A percentile compares a stretch with the other conserved stretches of the same genome.
phyloP scores from a whole-genome alignment of 2,329 filamentous ascomycete genomes.

The Diplocarpon mali region DNA sequence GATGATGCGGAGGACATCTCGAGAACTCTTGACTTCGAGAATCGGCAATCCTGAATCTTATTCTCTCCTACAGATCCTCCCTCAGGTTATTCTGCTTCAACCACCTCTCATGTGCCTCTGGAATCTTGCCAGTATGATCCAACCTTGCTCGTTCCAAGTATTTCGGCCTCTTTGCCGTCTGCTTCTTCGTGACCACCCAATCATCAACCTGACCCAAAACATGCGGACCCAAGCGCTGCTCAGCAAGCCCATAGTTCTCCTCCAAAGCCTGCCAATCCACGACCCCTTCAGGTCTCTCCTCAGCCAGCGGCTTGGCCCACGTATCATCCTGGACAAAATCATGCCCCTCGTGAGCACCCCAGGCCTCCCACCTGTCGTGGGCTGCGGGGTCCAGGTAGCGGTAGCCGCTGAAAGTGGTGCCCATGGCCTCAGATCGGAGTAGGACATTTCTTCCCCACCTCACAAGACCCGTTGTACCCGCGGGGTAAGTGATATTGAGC shows the following conservation, averaged over 20 bases:
- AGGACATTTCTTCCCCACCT: conserved; percentile 19
- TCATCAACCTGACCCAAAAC: not conserved
- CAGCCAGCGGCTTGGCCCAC: conserved; percentile 13
- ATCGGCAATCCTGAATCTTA: too few relatives aligned
- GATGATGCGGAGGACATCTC: too few relatives aligned
- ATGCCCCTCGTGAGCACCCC: conserved; percentile 2
- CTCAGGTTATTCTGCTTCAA: too few relatives aligned
- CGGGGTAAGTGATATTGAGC: conserved; percentile 22
- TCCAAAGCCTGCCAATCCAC: conserved; percentile 20
- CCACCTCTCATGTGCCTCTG: too few relatives aligned
- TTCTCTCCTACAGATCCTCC: too few relatives aligned
- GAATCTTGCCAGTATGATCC: too few relatives aligned
- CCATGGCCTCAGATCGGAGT: conserved; percentile 10
- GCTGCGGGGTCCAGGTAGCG: conserved; percentile 9
- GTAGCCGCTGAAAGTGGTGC: conserved; percentile 7
- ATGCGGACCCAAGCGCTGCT: conserved; percentile 5
- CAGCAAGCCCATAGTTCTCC: conserved; percentile 7
- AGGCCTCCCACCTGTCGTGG: conserved; percentile 9
- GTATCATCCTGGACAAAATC: conserved; percentile 16
- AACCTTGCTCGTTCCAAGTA: too few relatives aligned
- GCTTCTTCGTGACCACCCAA: not conserved
- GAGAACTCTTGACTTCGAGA: too few relatives aligned
- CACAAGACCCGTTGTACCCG: conserved; percentile 18
- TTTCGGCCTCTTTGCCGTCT: too few relatives aligned
- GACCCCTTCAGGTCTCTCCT: conserved; percentile 17